phyloP scores from a whole-genome alignment of 2,329 filamentous ascomycete species.

The Sphaceloma murrayae region DNA sequence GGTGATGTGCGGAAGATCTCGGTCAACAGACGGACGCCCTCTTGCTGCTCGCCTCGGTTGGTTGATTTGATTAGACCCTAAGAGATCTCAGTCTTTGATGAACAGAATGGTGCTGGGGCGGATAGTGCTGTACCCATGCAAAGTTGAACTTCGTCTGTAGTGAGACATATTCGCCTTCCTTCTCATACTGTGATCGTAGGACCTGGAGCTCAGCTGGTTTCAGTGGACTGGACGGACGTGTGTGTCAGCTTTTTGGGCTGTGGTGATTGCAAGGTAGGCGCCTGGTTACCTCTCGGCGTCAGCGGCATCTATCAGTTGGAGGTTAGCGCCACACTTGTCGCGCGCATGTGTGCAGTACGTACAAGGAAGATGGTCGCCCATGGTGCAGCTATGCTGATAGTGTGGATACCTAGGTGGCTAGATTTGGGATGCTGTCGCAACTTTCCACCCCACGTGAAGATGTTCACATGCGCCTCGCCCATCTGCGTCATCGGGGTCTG shows the following conservation, averaged over 20 bases:
- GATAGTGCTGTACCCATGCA: constrained; percentile 93
- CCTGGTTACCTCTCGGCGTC: constrained; percentile 78
- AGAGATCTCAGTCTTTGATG: too few species aligned
- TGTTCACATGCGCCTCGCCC: constrained; percentile 8
- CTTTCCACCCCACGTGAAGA: constrained; percentile 9
- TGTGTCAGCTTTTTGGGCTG: constrained; percentile 8
- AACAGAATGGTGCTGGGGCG: too few species aligned
- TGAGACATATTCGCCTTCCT: constrained; percentile 92
- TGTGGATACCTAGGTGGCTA: too few species aligned
- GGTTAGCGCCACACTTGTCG: too few species aligned
- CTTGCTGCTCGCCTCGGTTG: constrained; percentile 75
- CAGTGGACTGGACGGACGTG: constrained; percentile 54
- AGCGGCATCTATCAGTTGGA: constrained; percentile 94
- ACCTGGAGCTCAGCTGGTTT: constrained; percentile 89
- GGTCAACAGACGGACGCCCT: constrained; percentile 83
- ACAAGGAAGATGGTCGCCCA: constrained; percentile 44
- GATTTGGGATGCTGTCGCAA: not conserved
- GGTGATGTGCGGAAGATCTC: constrained; percentile 93
- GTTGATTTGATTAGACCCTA: constrained; percentile 93
- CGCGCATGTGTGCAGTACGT: too few species aligned
- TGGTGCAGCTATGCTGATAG: too few species aligned
- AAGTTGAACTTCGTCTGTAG: constrained; percentile 99
- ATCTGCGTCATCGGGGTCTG: constrained; percentile 12
- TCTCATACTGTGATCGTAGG: constrained; percentile 87
- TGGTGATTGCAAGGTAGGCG: not conserved